Evolutionary conservation across 106 monocot genomes (phyloP).

Genomic region (Chionographis japonica): DNA sequence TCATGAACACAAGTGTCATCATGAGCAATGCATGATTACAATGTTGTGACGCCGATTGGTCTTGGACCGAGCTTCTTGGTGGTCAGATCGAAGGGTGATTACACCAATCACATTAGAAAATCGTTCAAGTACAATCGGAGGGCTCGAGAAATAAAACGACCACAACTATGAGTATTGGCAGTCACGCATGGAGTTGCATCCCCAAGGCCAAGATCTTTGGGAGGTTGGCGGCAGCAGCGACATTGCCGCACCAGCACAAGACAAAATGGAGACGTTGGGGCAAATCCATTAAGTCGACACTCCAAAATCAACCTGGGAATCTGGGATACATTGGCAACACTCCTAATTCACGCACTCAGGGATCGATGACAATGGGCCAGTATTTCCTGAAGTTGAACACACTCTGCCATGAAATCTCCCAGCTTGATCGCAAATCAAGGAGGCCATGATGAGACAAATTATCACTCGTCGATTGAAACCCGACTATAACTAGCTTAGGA

Average conservation of each 20-base stretch:
- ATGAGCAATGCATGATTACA: background rate
- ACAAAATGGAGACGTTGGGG: background rate
- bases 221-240: background rate
- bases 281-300: background rate
- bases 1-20: too few relatives aligned
- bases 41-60: background rate
- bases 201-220: background rate
- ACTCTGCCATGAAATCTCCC: background rate
- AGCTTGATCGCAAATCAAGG: background rate
- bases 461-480: slow-evolving; percentile 4
- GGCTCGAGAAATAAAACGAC: background rate
- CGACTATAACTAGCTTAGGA: background rate
- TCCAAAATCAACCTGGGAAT: background rate
- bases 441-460: background rate
- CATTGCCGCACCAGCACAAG: background rate
- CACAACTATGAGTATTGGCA: background rate
- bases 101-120: background rate
- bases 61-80: background rate
- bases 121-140: background rate
- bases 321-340: background rate
- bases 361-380: background rate
- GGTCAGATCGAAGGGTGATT: background rate
- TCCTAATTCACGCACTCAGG: background rate
- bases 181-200: background rate
- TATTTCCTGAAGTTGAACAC: background rate